Base-by-base conservation (phyloP, 2,329 filamentous ascomycete species). In the Fusarium transvaalense region DNA sequence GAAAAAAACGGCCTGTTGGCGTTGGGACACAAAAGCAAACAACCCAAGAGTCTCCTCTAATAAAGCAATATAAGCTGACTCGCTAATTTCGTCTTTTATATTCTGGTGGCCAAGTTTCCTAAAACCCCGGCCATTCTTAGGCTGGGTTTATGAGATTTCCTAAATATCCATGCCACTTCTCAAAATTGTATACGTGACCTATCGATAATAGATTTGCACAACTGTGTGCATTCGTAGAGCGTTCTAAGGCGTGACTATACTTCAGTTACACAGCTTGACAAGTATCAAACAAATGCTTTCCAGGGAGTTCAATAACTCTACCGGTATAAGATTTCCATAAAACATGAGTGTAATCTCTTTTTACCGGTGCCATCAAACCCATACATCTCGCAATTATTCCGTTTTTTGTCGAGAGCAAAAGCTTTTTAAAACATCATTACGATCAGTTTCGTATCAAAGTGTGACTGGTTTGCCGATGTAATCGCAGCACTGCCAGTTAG, bases 341-440 rank as follows among this genome's bases (percentile, higher is more conserved):
- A 47, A 0, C 5, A 14, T 14, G 4, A 1, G 10, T 13, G 17
- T 2, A 47, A n/a, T 7, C 17, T 13, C n/a, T n/a, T 15, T n/a
- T 12, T 10, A 15, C 10, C 23, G 6, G 5, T 23, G 13, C 19
- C 19, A 7, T 12, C 29, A 15, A 34, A 47, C 10, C n/a, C n/a
- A n/a, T n/a, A n/a, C n/a, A n/a, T 23, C 19, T 0, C 12, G 15
- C 4, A 6, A 19, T 34, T 25, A 15, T 23, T 34, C 10, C 13
- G 12, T 47, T 47, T 32, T 10, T 34, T 5, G 14, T 23, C n/a
- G 6, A 21, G 13, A 32, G 9, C 10, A 47, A 47, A 32, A 6
- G 13, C 3, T 0, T 19, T 0, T 13, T 5, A 45, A 14, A 13
- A 21, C 1, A 19, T 19, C 15, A 21, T 21, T 17, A n/a, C 32